Base-by-base conservation (phyloP, 1,284 basidiomycete species). In the Erythrobasidium hasegawianum region DNA sequence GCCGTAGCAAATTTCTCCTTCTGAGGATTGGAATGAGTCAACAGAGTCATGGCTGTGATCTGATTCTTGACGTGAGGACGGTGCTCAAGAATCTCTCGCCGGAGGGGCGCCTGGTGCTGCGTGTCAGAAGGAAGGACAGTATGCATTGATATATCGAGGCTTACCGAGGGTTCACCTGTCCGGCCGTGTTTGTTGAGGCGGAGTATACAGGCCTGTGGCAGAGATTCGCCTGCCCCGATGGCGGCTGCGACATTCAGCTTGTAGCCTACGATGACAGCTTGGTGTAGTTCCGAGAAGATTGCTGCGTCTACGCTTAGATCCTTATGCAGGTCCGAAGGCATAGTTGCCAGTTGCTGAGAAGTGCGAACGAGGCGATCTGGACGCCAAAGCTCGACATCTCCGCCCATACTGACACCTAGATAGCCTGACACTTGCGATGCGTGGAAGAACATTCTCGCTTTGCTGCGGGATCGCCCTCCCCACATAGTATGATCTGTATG, bases 401-500 rank as follows among this genome's bases (percentile, higher is more conserved):
- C 62, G 16, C 61, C 50, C 62, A 65, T 65, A 9, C 40, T 57
- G 2, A 50, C 55, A 13, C 29, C 62, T n/a, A 50, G 10, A 38
- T 65, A 65, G 45, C 53, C 55, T 3, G 29, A 14, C 18, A 56
- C 14, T 9, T 9, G 10, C 16, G 26, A n/a, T 2, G 61, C 18
- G 2, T 49, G 40, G 27, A 64, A 56, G 26, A 64, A 20, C n/a
- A 40, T 41, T 20, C 61, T 40, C 3, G 60, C 49, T 52, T 62
- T 62, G n/a, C 52, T 49, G 24, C 43, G 29, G 29, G 24, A 27
- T 20, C 41, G 38, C 3, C 40, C 27, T 10, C 61, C 61, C 26
- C 49, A 54, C 54, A 64, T 64, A 13, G 26, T n/a, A 27, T 64
- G 61, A 20, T 29, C 18, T 11, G 26, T 58, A 29, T 39, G 57